These are phyloP conservation scores for Psilocybe azurescens DNA, from an alignment of 768 basidiomycete genomes.

Conservation along the genomic window DNA sequence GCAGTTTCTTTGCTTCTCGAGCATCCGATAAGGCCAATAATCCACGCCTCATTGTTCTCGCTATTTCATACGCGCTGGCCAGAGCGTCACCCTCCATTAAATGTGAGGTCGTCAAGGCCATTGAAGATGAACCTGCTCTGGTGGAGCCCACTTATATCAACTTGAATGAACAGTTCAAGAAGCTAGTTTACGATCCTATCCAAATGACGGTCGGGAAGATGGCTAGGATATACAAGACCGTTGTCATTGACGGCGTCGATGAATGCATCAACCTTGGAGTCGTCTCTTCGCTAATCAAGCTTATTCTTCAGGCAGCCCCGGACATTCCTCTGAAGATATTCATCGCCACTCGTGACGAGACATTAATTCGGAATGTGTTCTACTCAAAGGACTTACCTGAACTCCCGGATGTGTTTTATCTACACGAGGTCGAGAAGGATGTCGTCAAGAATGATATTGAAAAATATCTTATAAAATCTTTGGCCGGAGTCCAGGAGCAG, in stretches of 20 bases:
- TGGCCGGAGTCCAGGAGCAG: background rate
- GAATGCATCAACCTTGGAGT: constrained; percentile 12
- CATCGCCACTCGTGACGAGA: constrained; percentile 12
- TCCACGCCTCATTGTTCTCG: constrained; percentile 6
- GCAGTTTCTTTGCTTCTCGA: constrained; percentile 13
- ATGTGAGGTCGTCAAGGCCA: constrained; percentile 11
- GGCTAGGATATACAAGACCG: constrained; percentile 8
- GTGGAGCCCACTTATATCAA: constrained; percentile 12
- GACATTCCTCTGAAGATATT: constrained; percentile 13
- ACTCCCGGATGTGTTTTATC: constrained; percentile 1
- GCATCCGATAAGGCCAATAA: constrained; percentile 9
- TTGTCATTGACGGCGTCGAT: constrained; percentile 19
- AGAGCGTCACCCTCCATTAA: constrained; percentile 14
- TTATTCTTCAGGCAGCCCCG: constrained; percentile 8
- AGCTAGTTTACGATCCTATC: constrained; percentile 4
- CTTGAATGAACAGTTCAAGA: constrained; percentile 12
- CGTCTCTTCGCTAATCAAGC: constrained; percentile 10
- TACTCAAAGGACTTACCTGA: background rate
- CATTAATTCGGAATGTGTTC: constrained; percentile 11
- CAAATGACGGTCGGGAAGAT: background rate
- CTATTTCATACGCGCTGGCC: constrained; percentile 12
- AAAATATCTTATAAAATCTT: constrained; percentile 5
- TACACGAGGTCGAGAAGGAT: constrained; percentile 19
- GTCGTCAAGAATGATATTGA: constrained; percentile 17
- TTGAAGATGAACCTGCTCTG: constrained; percentile 14